Base-by-base conservation (phyloP, 768 basidiomycete species). In the Chalciporus piperatus region DNA sequence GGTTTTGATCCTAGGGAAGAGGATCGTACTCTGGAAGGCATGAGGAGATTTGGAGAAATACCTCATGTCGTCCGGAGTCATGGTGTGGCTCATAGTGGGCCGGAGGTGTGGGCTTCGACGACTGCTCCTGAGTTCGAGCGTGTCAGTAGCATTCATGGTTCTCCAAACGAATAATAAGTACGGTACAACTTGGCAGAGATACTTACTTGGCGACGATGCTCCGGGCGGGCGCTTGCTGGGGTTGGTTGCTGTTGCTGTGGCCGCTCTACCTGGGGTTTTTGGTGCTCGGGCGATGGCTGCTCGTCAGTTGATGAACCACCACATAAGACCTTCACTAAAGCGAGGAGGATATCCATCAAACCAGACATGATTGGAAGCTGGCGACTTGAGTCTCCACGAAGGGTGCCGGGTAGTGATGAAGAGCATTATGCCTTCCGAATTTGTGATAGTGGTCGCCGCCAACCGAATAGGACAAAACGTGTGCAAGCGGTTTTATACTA, bases 1-100 rank as follows among this genome's bases (percentile, higher is more conserved):
- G 78, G 59, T 83, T 82, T 52, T 70, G 72, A 59, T 84, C 78
- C 80, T 64, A 79, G 62, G 53, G 47, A 47, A 50, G 51, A 7
- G 40, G 30, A 38, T 47, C 14, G 51, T 1, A 14, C 14, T 20
- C 14, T 46, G 16, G 6, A 7, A 20, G 10, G 17, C 20, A 35
- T 6, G 27, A 23, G 17, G 20, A 14, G 40, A 30, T 19, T 13
- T 9, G 28, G 12, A 41, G 20, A 45, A 46, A 45, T 61, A 59
- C 62, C 52, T 65, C 54, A n/a, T 30, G 53, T 25, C 53, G 48
- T 45, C 17, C 55, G 17, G 55, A 59, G 2, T 57, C 54, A 17
- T 52, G 61, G 25, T 19, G 59, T 23, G 60, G 61, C 16, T 53
- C 54, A 19, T 52, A 60, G 25, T 25, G 59, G 23, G 61, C 60